Conservation (phyloP, 1,284 basidiomycete genomes). For the Cutaneotrichosporon sp. region DNA sequence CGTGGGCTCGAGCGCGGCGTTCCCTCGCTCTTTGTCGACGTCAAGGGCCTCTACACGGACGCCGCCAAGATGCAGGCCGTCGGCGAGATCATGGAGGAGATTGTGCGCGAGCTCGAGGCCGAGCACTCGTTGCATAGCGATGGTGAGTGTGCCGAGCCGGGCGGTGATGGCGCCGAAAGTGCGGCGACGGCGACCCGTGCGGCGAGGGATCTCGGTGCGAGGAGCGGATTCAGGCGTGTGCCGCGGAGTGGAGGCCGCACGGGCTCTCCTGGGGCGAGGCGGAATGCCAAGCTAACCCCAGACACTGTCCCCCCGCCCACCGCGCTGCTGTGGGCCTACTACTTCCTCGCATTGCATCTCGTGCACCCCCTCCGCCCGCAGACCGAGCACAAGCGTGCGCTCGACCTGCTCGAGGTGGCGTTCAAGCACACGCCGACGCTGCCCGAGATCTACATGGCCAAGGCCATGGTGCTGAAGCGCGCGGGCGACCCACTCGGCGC, state of each 20-base stretch:
- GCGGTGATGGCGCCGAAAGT: neutral
- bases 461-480: slow-evolving; percentile 83
- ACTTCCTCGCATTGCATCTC: slow-evolving; percentile 91
- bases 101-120: slow-evolving; percentile 53
- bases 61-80: slow-evolving; percentile 66
- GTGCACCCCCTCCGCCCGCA: slow-evolving; percentile 62
- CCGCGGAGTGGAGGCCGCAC: neutral
- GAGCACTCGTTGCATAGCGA: slow-evolving; percentile 46
- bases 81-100: slow-evolving; percentile 68
- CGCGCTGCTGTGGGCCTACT: slow-evolving; percentile 90
- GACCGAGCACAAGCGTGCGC: slow-evolving; percentile 58
- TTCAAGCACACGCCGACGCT: slow-evolving; percentile 87
- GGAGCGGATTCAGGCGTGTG: neutral
- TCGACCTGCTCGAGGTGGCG: slow-evolving; percentile 67
- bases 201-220: neutral
- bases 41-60: slow-evolving; percentile 80
- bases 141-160: slow-evolving; percentile 29
- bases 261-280: neutral
- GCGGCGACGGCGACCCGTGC: neutral
- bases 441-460: slow-evolving; percentile 84
- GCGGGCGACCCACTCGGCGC: slow-evolving; percentile 79
- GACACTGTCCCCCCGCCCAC: slow-evolving; percentile 67
- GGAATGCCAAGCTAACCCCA: slow-evolving; percentile 16
- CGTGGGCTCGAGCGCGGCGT: slow-evolving; percentile 79
- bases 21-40: slow-evolving; percentile 89